These are phyloP conservation scores for Aureobasidium pullulans DNA, from an alignment of 2,329 filamentous ascomycete genomes.

Conservation along the genomic window DNA sequence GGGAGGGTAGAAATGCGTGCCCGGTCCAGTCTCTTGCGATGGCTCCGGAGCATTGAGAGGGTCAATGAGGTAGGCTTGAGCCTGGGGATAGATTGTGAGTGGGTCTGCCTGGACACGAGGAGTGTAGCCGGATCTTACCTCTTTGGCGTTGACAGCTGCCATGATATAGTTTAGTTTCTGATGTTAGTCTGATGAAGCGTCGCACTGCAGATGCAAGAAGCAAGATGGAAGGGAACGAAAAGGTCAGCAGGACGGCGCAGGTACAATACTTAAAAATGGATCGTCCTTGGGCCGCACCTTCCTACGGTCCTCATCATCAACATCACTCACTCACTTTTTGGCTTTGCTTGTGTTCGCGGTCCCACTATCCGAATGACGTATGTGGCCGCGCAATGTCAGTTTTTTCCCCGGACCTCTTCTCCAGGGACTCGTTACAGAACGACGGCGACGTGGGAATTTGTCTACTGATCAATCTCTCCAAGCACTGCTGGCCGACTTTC, in stretches of 20 bases:
- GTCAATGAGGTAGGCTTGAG: conserved; percentile 59
- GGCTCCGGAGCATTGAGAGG: conserved; percentile 63
- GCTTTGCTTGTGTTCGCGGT: neutral
- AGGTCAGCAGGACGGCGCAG: conserved; percentile 7
- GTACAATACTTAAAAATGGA: conserved; percentile 3
- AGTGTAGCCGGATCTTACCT: conserved; percentile 14
- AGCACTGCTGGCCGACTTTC: no score
- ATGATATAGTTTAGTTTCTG: neutral
- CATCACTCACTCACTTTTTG: conserved; percentile 4
- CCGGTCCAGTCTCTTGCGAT: conserved; percentile 59
- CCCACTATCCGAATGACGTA: neutral
- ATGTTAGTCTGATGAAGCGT: neutral
- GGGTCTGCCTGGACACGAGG: neutral
- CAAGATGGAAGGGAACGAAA: neutral
- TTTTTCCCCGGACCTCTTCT: neutral
- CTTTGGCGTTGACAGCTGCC: conserved; percentile 16
- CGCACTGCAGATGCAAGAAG: neutral
- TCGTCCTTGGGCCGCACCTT: neutral
- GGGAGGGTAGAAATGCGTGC: conserved; percentile 43
- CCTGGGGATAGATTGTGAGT: conserved; percentile 37
- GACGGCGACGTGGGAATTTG: neutral
- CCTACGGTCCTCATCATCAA: neutral
- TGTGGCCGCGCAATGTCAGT: conserved; percentile 10
- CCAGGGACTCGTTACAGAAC: neutral
- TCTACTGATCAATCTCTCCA: no score